A percentile compares a stretch with the other conserved stretches of the same genome.
Evolutionary conservation across 2,329 filamentous ascomycete species (phyloP).

Genomic region (Penicillium sp.): DNA sequence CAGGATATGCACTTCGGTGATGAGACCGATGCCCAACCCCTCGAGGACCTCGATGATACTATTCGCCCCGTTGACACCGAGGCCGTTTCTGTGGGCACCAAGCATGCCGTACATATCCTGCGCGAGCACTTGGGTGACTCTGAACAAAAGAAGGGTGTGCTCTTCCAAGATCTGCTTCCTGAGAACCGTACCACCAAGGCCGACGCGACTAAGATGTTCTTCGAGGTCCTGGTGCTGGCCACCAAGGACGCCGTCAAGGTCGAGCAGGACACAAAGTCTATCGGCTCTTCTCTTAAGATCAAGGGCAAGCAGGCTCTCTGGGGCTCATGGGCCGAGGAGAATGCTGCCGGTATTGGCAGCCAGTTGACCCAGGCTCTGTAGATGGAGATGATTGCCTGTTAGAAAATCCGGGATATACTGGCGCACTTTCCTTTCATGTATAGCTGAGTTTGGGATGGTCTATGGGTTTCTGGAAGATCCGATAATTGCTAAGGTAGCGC

Average conservation of each 20-base stretch:
- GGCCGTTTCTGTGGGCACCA: slow-evolving; percentile 82
- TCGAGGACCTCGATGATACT: slow-evolving; percentile 71
- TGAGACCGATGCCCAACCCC: slow-evolving; percentile 44
- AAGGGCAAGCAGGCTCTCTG: slow-evolving; percentile 91
- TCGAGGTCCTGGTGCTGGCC: slow-evolving; percentile 88
- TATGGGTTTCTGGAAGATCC: slow-evolving; percentile 22
- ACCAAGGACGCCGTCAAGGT: slow-evolving; percentile 98
- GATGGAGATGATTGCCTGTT: slow-evolving; percentile 5
- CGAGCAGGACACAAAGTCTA: slow-evolving; percentile 67
- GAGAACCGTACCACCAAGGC: slow-evolving; percentile 73
- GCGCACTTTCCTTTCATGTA: slow-evolving; percentile 24
- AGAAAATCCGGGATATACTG: slow-evolving; percentile 13
- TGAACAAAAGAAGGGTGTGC: slow-evolving; percentile 70
- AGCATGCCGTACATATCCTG: slow-evolving; percentile 90
- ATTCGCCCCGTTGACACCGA: slow-evolving; percentile 78
- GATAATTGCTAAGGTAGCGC: slow-evolving; percentile 14
- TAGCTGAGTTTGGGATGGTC: slow-evolving; percentile 22
- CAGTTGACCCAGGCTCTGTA: slow-evolving; percentile 30
- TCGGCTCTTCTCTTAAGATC: slow-evolving; percentile 77
- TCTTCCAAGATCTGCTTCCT: slow-evolving; percentile 88
- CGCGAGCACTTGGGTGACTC: slow-evolving; percentile 72
- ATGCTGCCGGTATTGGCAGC: slow-evolving; percentile 44
- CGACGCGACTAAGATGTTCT: slow-evolving; percentile 99
- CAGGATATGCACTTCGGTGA: slow-evolving; percentile 42
- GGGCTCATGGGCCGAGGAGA: slow-evolving; percentile 86